phyloP scores from a whole-genome alignment of 371 early-diverging fungal genomes.

The Apophysomyces variabilis region DNA sequence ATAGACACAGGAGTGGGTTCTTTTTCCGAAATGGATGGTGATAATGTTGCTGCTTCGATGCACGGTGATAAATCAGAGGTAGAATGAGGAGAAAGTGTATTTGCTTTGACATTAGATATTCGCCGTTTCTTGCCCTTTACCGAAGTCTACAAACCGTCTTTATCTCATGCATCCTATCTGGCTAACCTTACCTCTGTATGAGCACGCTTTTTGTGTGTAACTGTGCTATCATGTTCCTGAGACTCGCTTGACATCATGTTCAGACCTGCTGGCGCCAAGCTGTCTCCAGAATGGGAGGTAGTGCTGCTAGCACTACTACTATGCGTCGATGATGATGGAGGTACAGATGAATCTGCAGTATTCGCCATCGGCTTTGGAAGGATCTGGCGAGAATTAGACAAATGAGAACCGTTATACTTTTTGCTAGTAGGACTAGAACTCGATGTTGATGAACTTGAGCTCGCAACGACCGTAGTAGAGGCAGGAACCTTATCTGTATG shows the following conservation, averaged over 20 bases:
- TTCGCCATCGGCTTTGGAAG: slow-evolving; percentile 26
- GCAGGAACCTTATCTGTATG: slow-evolving; percentile 6
- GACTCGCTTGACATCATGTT: slow-evolving; percentile 1
- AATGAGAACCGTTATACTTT: background rate
- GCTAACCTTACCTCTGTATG: slow-evolving; percentile 9
- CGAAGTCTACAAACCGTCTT: background rate
- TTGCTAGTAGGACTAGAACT: background rate
- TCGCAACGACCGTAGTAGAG: slow-evolving; percentile 2
- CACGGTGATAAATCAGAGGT: background rate
- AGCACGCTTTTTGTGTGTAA: slow-evolving; percentile 6
- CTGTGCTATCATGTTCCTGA: slow-evolving; percentile 8
- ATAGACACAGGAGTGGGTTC: slow-evolving; percentile 47
- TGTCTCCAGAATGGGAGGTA: slow-evolving; percentile 5
- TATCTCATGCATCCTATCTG: background rate
- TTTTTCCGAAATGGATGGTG: slow-evolving; percentile 11
- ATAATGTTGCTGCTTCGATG: slow-evolving; percentile 6
- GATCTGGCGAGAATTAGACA: slow-evolving; percentile 25
- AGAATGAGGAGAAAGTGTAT: background rate
- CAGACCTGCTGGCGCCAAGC: slow-evolving; percentile 8
- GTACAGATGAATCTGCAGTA: background rate
- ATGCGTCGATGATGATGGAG: slow-evolving; percentile 4
- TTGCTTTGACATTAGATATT: slow-evolving; percentile 13
- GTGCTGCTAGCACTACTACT: background rate
- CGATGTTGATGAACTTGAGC: background rate
- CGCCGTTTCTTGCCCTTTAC: slow-evolving; percentile 18